A percentile compares a stretch with the other conserved stretches of the same genome.
Evolutionary conservation across 2,329 filamentous ascomycete species (phyloP).

Genomic region (Talaromyces sp.): DNA sequence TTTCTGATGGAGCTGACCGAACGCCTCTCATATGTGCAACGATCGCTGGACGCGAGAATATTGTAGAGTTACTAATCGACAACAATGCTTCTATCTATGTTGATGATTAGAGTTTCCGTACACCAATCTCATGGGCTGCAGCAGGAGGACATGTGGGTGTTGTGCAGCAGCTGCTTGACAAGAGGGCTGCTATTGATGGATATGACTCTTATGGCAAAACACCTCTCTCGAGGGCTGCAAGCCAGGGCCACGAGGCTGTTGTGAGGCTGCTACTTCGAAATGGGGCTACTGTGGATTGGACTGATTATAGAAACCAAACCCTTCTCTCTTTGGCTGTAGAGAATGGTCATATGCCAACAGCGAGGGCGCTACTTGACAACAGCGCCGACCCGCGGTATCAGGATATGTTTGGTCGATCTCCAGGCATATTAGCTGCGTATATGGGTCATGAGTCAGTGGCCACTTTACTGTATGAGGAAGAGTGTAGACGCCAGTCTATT

Average conservation of each 20-base stretch:
- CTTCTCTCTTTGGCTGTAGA: neutral
- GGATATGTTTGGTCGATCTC: neutral
- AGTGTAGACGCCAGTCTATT: neutral
- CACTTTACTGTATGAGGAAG: neutral
- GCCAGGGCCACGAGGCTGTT: neutral
- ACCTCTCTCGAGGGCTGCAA: neutral
- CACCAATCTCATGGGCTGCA: neutral
- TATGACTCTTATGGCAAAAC: neutral
- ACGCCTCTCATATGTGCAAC: neutral
- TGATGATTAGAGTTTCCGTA: neutral
- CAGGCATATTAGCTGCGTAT: neutral
- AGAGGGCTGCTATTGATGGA: neutral
- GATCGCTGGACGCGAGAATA: neutral
- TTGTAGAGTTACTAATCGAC: neutral
- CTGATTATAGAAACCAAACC: neutral
- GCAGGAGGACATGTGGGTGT: neutral
- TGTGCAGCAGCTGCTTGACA: neutral
- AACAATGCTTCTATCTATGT: neutral
- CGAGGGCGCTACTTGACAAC: neutral
- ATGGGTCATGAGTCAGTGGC: neutral
- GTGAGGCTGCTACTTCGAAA: neutral
- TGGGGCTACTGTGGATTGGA: neutral
- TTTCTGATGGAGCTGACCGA: neutral
- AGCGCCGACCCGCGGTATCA: neutral
- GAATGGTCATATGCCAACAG: neutral